A percentile compares a stretch with the other conserved stretches of the same genome.
These are phyloP conservation scores for Hortiboletus campestris DNA, from an alignment of 768 basidiomycete species.

Conservation along the genomic window DNA sequence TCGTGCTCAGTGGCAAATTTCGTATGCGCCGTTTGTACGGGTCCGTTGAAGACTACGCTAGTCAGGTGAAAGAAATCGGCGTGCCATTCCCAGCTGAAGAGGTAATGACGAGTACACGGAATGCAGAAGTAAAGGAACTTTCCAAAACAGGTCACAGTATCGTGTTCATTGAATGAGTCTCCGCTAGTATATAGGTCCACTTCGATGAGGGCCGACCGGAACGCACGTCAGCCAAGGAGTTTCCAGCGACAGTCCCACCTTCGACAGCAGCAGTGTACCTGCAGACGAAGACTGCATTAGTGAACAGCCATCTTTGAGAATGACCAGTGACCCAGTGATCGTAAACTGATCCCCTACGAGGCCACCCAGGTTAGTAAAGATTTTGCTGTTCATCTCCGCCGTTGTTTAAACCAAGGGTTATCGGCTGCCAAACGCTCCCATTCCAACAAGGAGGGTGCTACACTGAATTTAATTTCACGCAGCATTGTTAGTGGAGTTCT, in stretches of 20 bases:
- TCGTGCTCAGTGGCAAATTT: background rate
- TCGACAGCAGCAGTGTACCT: background rate
- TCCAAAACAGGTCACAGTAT: too few relatives aligned
- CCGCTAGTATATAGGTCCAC: background rate
- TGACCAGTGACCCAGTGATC: background rate
- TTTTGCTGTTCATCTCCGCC: background rate
- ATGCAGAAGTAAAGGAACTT: background rate
- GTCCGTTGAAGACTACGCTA: background rate
- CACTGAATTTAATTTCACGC: background rate
- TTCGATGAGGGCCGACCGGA: background rate
- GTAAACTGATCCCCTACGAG: background rate
- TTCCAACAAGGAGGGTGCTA: background rate
- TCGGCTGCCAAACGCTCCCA: background rate
- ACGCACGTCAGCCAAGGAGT: background rate
- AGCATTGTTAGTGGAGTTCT: background rate
- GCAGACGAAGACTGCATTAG: background rate
- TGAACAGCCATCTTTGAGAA: background rate
- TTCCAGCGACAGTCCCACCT: background rate
- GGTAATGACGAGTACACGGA: background rate
- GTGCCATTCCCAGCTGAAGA: background rate
- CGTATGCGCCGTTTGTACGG: background rate
- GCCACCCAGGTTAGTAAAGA: background rate
- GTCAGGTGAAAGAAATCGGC: background rate
- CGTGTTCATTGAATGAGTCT: background rate
- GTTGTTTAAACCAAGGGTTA: background rate